Base-by-base conservation (phyloP, 306 rosid genomes). In the Luffa acutangula region DNA sequence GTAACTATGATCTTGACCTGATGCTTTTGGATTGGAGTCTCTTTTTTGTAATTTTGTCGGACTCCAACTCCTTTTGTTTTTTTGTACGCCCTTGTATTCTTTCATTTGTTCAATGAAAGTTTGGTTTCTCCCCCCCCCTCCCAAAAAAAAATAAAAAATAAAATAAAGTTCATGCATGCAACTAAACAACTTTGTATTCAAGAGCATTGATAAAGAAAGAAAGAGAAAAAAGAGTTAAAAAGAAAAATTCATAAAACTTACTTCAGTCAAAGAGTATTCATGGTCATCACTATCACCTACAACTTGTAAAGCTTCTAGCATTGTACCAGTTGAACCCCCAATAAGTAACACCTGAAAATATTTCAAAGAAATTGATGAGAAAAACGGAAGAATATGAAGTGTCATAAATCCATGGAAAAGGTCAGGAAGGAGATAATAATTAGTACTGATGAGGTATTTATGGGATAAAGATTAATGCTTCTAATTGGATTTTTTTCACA, bases 251-350 rank as follows among this genome's bases (percentile, higher is more conserved):
- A 81, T 43, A 83, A 63, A 82, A 90, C 98, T 85, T 89, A 91
- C 99, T 76, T 93, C 89, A 58, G 84, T 87, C 85, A 91, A 65
- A 56, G 91, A 78, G 81, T 79, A 83, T 72, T 89, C 96, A 48
- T 62, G 89, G 81, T 57, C 84, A 79, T 59, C 76, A 45, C 4
- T 84, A 76, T 92, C 98, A 70, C 99, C 99, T 36, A 93, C 91
- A 82, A 95, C 99, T 18, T 95, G 86, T 82, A 95, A 85, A 70
- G 96, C 96, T 88, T 93, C 99, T 81, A 95, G 90, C 99, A 95
- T 95, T 62, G 90, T 90, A 70, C 99, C 97, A 1, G 99, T 95
- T 80, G 99, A 95, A 85, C 99, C 99, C 73, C 99, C 99, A 84
- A 95, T 95, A 77, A 95, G 84, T 63, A 95, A 87, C 59, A 95